Evolutionary conservation across 306 rosid species (phyloP).

Genomic region (Pterocarpus santalinus): DNA sequence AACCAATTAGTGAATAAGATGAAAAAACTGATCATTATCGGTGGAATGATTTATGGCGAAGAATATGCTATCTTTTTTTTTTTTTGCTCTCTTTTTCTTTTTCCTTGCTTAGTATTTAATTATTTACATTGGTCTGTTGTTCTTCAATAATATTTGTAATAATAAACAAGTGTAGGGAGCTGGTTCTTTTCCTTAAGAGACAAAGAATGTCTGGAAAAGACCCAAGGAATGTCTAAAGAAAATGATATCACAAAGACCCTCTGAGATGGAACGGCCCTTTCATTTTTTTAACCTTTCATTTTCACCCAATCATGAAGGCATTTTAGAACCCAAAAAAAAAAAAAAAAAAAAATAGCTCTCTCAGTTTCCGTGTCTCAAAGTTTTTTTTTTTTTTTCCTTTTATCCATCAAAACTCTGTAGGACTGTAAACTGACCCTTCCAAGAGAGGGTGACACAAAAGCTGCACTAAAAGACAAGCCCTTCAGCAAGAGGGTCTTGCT

Average conservation of each 20-base stretch:
- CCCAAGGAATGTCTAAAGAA: conserved; percentile 63
- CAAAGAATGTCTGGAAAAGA: conserved; percentile 69
- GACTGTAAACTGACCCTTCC: conserved; percentile 67
- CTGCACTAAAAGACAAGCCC: conserved; percentile 70
- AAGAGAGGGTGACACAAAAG: conserved; percentile 54
- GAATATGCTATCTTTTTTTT: not conserved
- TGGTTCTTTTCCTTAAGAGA: conserved; percentile 46
- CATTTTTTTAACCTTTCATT: conserved; percentile 58
- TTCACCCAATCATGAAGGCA: conserved; percentile 80
- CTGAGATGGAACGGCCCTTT: conserved; percentile 35
- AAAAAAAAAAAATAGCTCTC: conserved; percentile 19
- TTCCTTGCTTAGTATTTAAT: not conserved
- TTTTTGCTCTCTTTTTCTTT: not conserved
- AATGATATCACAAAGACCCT: conserved; percentile 56
- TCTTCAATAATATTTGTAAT: not conserved
- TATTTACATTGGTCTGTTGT: not conserved
- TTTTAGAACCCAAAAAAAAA: not conserved
- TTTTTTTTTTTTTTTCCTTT: conserved; percentile 53
- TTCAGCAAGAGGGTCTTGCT: conserved; percentile 59
- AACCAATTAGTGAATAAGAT: no score
- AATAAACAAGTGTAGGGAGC: conserved; percentile 4
- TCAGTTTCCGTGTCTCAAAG: conserved; percentile 60
- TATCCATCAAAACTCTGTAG: conserved; percentile 67
- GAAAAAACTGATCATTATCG: no score
- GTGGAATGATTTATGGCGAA: not conserved